phyloP scores from a whole-genome alignment of 1,284 basidiomycete species.

The Tylopilus sp. region DNA sequence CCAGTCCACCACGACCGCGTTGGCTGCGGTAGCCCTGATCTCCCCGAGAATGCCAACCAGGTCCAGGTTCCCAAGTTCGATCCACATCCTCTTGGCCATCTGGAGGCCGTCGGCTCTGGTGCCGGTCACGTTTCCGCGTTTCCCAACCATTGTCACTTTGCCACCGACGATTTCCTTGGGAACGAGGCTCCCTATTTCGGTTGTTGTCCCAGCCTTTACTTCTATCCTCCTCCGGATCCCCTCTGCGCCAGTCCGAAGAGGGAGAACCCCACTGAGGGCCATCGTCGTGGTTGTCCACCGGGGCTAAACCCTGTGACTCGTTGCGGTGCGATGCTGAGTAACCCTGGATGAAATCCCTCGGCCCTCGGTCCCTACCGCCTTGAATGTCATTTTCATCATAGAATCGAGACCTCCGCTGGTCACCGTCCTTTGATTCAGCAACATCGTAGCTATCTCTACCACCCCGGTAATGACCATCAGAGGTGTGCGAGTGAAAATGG shows the following conservation, averaged over 20 bases:
- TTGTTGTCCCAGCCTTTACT: conserved; percentile 29
- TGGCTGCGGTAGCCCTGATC: conserved; percentile 36
- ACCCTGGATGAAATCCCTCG: conserved; percentile 42
- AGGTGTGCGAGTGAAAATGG: conserved; percentile 44
- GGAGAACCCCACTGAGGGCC: conserved; percentile 42
- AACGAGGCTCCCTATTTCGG: conserved; percentile 25
- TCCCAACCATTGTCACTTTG: conserved; percentile 40
- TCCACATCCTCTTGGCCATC: conserved; percentile 38
- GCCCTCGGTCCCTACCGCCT: conserved; percentile 44
- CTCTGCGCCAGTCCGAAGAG: conserved; percentile 38
- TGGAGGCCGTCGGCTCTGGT: conserved; percentile 31
- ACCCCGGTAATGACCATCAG: conserved; percentile 47
- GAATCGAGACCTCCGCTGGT: conserved; percentile 42
- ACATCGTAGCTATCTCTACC: conserved; percentile 51
- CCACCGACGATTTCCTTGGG: conserved; percentile 35
- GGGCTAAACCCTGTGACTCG: conserved; percentile 42
- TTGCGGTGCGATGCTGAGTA: conserved; percentile 41
- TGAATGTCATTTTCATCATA: conserved; percentile 39
- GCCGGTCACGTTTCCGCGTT: conserved; percentile 33
- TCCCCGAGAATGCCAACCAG: conserved; percentile 50
- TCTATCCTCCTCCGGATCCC: conserved; percentile 31
- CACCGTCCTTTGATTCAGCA: conserved; percentile 40
- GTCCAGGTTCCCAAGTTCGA: conserved; percentile 62
- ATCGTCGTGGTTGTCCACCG: conserved; percentile 38
- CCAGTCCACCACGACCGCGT: conserved; percentile 38